phyloP scores from a whole-genome alignment of 805 yeast species.

The Hanseniaspora hatyaiensis region DNA sequence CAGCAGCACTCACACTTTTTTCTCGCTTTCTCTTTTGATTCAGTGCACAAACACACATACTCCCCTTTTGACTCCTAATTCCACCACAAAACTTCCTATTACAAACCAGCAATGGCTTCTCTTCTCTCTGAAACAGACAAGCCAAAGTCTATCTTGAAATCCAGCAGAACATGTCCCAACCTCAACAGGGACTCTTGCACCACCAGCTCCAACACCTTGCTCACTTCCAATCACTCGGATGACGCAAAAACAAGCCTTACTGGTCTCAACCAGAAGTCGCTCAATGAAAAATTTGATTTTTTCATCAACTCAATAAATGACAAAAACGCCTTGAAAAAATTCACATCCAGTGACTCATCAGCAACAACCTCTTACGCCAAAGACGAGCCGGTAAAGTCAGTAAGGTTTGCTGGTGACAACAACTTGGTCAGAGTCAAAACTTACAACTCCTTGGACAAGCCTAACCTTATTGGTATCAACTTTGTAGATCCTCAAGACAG shows the following conservation, averaged over 20 bases:
- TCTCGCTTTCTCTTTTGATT: too few relatives aligned
- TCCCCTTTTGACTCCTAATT: neutral
- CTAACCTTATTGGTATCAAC: neutral
- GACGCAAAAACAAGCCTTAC: too few relatives aligned
- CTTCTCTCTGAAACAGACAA: neutral
- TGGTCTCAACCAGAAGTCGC: too few relatives aligned
- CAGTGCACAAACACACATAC: too few relatives aligned
- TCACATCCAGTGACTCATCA: conserved; percentile 22
- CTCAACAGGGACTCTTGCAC: too few relatives aligned
- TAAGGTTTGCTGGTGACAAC: conserved; percentile 11
- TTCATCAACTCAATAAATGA: too few relatives aligned
- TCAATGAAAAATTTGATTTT: too few relatives aligned
- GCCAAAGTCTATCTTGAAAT: neutral
- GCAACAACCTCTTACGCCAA: conserved; percentile 18
- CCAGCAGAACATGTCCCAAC: neutral
- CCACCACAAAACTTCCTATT: neutral
- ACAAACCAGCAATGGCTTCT: too few relatives aligned
- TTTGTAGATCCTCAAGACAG: neutral
- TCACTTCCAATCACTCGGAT: too few relatives aligned
- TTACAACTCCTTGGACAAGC: neutral
- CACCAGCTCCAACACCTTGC: too few relatives aligned
- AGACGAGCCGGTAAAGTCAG: conserved; percentile 17
- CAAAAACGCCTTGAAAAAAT: neutral
- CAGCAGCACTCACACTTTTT: too few relatives aligned
- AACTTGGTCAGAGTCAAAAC: conserved; percentile 13